Evolutionary conservation across 768 basidiomycete genomes (phyloP).

Genomic region (Lentinula aciculospora): DNA sequence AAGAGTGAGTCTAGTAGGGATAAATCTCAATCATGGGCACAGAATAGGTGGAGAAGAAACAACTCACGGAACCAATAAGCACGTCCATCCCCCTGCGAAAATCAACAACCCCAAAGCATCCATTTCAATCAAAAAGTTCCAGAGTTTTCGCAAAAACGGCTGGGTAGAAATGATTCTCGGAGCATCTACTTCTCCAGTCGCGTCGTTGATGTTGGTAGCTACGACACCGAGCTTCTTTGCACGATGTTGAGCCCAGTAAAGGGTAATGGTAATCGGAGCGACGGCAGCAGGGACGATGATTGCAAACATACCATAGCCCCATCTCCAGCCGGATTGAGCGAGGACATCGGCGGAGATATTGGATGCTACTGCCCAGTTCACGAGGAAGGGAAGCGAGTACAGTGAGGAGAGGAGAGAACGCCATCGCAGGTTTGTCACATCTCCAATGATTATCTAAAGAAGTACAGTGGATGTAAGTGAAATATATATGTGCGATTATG

Average conservation of each 20-base stretch:
- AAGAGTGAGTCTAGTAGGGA: not conserved
- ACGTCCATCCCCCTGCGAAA: slow-evolving; percentile 23
- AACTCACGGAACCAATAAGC: slow-evolving; percentile 31
- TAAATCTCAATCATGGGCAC: not conserved
- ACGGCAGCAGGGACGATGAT: slow-evolving; percentile 28
- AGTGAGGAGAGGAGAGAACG: slow-evolving; percentile 32
- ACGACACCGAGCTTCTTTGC: slow-evolving; percentile 23
- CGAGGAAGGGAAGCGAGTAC: slow-evolving; percentile 33
- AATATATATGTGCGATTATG: slow-evolving; percentile 20
- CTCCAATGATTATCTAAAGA: slow-evolving; percentile 35
- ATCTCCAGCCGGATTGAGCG: slow-evolving; percentile 33
- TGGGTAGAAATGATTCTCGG: slow-evolving; percentile 1
- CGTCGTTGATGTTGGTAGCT: not conserved
- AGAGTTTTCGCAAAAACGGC: not conserved
- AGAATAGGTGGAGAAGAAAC: not conserved
- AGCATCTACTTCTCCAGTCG: not conserved
- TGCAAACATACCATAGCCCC: slow-evolving; percentile 34
- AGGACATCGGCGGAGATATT: slow-evolving; percentile 25
- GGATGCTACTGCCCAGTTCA: slow-evolving; percentile 38
- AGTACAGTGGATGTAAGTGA: slow-evolving; percentile 32
- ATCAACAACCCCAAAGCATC: slow-evolving; percentile 28
- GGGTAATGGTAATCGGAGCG: slow-evolving; percentile 27
- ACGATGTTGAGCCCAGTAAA: slow-evolving; percentile 28
- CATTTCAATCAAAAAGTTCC: slow-evolving; percentile 14
- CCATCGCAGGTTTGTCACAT: slow-evolving; percentile 29